A percentile compares a stretch with the other conserved stretches of the same genome.
Conservation (phyloP, 345 rosid species). For the Camelina hispida region DNA sequence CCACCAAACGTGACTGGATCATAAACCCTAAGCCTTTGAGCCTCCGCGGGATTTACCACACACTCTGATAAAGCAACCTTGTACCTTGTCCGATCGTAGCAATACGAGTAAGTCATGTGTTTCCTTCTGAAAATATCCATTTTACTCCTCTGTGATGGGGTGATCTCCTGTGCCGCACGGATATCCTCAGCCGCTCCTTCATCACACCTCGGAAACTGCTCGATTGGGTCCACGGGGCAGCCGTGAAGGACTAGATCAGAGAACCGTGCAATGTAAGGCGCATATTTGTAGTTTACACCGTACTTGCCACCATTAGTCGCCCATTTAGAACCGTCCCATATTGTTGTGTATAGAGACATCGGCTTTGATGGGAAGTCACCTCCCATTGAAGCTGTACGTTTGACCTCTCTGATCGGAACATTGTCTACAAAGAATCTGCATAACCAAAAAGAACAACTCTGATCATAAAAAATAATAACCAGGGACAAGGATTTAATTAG, state of each 20-base stretch:
- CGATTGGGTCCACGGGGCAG: conserved; percentile 82
- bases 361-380: conserved; percentile 94
- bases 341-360: conserved; percentile 92
- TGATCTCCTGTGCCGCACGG: conserved; percentile 48
- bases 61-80: conserved; percentile 72
- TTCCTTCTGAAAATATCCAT: conserved; percentile 76
- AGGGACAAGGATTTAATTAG: background rate
- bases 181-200: conserved; percentile 39
- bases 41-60: conserved; percentile 61
- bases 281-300: conserved; percentile 91
- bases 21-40: conserved; percentile 57
- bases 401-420: conserved; percentile 80
- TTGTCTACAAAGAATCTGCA: conserved; percentile 83
- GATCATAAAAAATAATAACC: conserved; percentile 9
- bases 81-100: conserved; percentile 84
- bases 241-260: conserved; percentile 82
- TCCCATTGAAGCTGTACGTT: conserved; percentile 72
- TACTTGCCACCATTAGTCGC: conserved; percentile 97
- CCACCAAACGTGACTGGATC: conserved; percentile 90
- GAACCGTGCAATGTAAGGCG: conserved; percentile 72
- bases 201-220: conserved; percentile 64
- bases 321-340: conserved; percentile 98
- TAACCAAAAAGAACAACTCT: conserved; percentile 10
- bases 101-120: conserved; percentile 90
- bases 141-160: conserved; percentile 53